These are phyloP conservation scores for Zasmidium angulare DNA, from an alignment of 2,329 filamentous ascomycete genomes.

Conservation along the genomic window DNA sequence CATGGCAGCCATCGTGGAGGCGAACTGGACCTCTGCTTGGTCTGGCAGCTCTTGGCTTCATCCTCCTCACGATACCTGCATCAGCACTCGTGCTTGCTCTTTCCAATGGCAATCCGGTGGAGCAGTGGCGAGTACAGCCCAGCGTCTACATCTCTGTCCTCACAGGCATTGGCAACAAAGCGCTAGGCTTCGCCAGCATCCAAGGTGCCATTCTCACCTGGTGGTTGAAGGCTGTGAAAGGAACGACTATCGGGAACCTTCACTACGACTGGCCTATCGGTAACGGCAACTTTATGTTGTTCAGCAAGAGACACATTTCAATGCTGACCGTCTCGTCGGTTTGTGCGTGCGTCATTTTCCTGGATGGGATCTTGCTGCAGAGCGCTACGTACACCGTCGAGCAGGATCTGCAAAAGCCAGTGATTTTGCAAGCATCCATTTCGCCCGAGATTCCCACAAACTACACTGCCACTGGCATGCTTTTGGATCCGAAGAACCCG, in stretches of 20 bases:
- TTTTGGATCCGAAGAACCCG: not conserved
- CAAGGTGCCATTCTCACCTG: constrained; percentile 12
- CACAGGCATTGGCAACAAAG: constrained; percentile 11
- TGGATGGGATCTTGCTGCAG: constrained; percentile 9
- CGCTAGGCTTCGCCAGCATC: constrained; percentile 7
- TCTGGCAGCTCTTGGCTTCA: not conserved
- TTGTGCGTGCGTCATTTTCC: constrained; percentile 5
- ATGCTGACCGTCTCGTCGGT: constrained; percentile 3
- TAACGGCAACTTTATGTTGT: not conserved
- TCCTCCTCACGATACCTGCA: constrained; percentile 9
- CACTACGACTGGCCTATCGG: constrained; percentile 9
- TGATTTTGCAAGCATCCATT: not conserved
- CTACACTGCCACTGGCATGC: not conserved
- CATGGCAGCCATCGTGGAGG: constrained; percentile 2
- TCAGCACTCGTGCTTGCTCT: constrained; percentile 2
- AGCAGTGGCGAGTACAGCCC: constrained; percentile 5
- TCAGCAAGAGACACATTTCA: not conserved
- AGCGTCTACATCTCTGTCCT: constrained; percentile 9
- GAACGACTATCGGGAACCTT: not conserved
- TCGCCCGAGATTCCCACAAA: constrained; percentile 7
- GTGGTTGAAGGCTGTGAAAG: constrained; percentile 6
- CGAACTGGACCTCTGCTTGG: constrained; percentile 6
- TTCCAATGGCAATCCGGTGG: constrained; percentile 6
- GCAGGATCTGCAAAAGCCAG: not conserved
- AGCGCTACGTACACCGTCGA: constrained; percentile 1